phyloP scores from a whole-genome alignment of 257 asterid genomes.

The Catharanthus roseus region DNA sequence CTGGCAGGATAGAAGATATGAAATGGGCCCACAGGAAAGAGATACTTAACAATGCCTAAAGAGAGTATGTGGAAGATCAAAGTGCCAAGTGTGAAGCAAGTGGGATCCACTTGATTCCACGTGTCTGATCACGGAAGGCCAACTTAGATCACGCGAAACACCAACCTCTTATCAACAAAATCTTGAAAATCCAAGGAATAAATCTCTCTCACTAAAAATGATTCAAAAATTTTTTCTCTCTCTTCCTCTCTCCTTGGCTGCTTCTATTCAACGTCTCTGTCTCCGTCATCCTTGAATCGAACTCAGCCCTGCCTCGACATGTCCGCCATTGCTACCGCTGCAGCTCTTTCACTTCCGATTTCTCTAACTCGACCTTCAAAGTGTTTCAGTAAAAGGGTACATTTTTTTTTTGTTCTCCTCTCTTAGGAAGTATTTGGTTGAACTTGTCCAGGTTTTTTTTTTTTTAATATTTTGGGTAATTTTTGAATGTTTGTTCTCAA shows the following conservation, averaged over 20 bases:
- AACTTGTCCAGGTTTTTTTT: no score
- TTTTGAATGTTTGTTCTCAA: no score
- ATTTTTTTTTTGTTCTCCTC: no score
- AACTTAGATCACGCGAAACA: constrained; percentile 54
- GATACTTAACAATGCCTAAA: not conserved
- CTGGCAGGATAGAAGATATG: not conserved
- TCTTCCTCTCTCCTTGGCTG: constrained; percentile 13
- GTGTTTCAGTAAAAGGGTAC: constrained; percentile 52
- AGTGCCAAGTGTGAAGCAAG: constrained; percentile 40
- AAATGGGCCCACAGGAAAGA: not conserved
- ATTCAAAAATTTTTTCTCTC: constrained; percentile 2
- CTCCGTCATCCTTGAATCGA: constrained; percentile 8
- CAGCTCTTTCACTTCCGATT: constrained; percentile 73
- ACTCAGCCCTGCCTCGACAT: constrained; percentile 32
- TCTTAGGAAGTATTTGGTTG: no score
- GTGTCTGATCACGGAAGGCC: constrained; percentile 51
- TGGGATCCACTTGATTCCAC: constrained; percentile 36
- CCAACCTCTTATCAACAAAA: constrained; percentile 60
- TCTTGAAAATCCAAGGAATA: constrained; percentile 13
- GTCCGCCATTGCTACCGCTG: constrained; percentile 86
- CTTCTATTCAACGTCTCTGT: constrained; percentile 11
- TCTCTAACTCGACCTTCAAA: constrained; percentile 49
- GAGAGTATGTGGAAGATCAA: constrained; percentile 29
- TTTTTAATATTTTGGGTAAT: no score
- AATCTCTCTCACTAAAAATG: constrained; percentile 20